Conservation (phyloP, 257 asterid genomes). For the Buddleja alternifolia region DNA sequence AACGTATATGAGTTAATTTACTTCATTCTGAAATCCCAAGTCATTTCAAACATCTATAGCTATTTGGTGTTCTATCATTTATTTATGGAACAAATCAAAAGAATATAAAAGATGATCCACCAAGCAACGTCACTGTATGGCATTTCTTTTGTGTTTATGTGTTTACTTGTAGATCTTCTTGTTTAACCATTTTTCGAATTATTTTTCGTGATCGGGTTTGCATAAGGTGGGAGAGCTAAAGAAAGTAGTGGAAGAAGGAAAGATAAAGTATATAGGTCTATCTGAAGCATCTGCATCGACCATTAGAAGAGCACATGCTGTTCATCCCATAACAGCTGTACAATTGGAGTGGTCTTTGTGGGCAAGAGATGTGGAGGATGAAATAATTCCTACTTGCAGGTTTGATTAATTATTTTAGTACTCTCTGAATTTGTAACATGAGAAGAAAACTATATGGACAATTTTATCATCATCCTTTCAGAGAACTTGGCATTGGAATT, state of each 20-base stretch:
- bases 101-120: too few relatives aligned
- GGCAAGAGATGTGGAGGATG: constrained; percentile 52
- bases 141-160: too few relatives aligned
- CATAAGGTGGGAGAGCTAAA: constrained; percentile 56
- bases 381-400: constrained; percentile 62
- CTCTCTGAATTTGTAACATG: neutral
- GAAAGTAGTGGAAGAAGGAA: constrained; percentile 63
- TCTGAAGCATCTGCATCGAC: constrained; percentile 64
- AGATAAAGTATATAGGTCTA: constrained; percentile 56
- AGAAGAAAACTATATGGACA: neutral
- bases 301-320: constrained; percentile 64
- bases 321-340: constrained; percentile 59
- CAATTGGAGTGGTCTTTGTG: constrained; percentile 63
- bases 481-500: constrained; percentile 46
- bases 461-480: neutral
- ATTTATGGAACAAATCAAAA: too few relatives aligned
- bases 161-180: neutral
- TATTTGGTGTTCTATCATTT: too few relatives aligned
- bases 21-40: too few relatives aligned
- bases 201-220: neutral
- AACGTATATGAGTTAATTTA: too few relatives aligned
- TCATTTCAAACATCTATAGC: too few relatives aligned
- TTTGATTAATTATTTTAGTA: neutral
- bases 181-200: neutral
- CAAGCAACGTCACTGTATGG: too few relatives aligned